Evolutionary conservation across 257 asterid genomes (phyloP).

Genomic region (Galeopsis tetrahit): DNA sequence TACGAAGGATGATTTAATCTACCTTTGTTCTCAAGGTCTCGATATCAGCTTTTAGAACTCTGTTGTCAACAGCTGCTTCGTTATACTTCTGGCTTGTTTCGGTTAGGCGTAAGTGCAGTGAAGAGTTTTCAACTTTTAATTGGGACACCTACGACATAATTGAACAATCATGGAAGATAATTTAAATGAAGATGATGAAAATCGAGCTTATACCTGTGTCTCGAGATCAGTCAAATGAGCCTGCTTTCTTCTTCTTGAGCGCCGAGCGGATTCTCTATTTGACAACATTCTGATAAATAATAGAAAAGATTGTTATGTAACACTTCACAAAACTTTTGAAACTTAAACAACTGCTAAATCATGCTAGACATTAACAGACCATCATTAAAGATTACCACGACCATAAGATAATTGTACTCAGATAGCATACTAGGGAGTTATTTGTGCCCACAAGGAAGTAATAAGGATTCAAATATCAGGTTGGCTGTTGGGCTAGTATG

Average conservation of each 20-base stretch:
- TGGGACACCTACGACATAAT: conserved; percentile 68
- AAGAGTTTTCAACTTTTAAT: conserved; percentile 76
- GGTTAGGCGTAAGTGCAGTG: conserved; percentile 71
- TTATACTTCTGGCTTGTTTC: conserved; percentile 86
- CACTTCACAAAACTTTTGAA: conserved; percentile 10
- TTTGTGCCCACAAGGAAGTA: not conserved
- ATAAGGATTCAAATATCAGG: not conserved
- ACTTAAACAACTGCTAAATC: not conserved
- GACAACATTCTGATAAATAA: conserved; percentile 84
- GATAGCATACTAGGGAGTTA: not conserved
- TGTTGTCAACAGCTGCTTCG: conserved; percentile 92
- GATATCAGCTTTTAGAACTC: conserved; percentile 94
- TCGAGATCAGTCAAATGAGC: conserved; percentile 94
- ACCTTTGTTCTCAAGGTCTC: conserved; percentile 98
- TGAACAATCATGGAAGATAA: not conserved
- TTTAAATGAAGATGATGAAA: not conserved
- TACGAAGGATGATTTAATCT: conserved; percentile 22
- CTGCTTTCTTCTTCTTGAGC: conserved; percentile 97
- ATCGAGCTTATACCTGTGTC: conserved; percentile 62
- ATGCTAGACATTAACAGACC: conserved; percentile 20
- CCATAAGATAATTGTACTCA: not conserved
- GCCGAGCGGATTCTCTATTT: conserved; percentile 98
- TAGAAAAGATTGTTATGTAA: conserved; percentile 8
- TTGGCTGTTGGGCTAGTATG: conserved; percentile 1
- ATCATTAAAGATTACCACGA: not conserved